phyloP scores from a whole-genome alignment of 2,329 filamentous ascomycete genomes.

The Pseudophaeomoniella oleicola region DNA sequence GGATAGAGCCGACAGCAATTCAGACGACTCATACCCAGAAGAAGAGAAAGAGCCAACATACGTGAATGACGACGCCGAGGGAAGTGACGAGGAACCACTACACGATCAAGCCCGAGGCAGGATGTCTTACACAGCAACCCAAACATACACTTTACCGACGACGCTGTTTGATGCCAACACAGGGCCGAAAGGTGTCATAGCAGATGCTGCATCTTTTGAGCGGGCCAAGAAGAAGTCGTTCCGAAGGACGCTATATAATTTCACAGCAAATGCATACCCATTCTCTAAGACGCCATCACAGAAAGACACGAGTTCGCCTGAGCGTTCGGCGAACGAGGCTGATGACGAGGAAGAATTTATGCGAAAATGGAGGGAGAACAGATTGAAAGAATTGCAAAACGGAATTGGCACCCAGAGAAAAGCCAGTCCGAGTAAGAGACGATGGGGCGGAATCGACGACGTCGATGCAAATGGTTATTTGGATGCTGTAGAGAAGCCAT shows the following conservation, averaged over 20 bases:
- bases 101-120: constrained; percentile 9
- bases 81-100: constrained; percentile 15
- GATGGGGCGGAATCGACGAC: constrained; percentile 65
- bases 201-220: constrained; percentile 34
- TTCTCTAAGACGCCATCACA: constrained; percentile 3
- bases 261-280: constrained; percentile 18
- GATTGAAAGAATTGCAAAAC: constrained; percentile 55
- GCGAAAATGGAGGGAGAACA: constrained; percentile 67
- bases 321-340: constrained; percentile 14
- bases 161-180: constrained; percentile 34
- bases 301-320: constrained; percentile 6
- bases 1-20: constrained; percentile 15
- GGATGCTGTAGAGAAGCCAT: constrained; percentile 88
- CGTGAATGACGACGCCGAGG: constrained; percentile 11
- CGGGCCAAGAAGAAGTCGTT: constrained; percentile 32
- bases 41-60: constrained; percentile 1
- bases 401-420: constrained; percentile 47
- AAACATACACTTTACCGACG: constrained; percentile 27
- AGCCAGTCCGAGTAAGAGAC: constrained; percentile 60
- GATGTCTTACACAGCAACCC: constrained; percentile 17
- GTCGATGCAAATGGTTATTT: constrained; percentile 87
- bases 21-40: constrained; percentile 8
- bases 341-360: constrained; percentile 37
- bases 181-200: constrained; percentile 36
- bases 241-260: constrained; percentile 25